These are phyloP conservation scores for Ustilago shanxiensis DNA, from an alignment of 1,284 basidiomycete genomes.

Conservation along the genomic window DNA sequence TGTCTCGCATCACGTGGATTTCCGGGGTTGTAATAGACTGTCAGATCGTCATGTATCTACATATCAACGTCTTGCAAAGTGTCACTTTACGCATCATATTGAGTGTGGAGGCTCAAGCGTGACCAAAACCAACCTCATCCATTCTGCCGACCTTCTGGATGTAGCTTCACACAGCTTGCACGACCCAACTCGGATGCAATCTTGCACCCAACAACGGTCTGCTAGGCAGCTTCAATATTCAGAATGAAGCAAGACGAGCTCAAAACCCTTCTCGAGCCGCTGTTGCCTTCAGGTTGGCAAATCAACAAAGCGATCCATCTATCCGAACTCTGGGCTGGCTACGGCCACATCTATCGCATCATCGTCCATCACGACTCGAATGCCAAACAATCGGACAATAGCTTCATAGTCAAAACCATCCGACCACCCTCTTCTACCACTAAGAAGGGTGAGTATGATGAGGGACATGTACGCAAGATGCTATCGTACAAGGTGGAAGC, in stretches of 20 bases:
- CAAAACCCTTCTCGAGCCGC: slow-evolving; percentile 1
- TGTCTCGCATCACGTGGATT: slow-evolving; percentile 15
- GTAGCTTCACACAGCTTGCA: background rate
- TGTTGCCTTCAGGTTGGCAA: slow-evolving; percentile 16
- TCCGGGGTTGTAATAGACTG: background rate
- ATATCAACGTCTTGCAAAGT: too few species aligned
- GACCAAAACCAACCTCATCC: background rate
- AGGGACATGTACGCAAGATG: slow-evolving; percentile 50
- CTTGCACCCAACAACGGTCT: too few species aligned
- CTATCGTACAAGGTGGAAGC: slow-evolving; percentile 48
- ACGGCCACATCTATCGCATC: slow-evolving; percentile 46
- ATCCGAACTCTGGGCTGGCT: slow-evolving; percentile 47
- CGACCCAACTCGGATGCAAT: background rate
- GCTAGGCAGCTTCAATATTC: too few species aligned
- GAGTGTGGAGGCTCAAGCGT: slow-evolving; percentile 3
- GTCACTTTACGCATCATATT: slow-evolving; percentile 16
- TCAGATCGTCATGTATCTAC: background rate
- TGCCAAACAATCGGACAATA: slow-evolving; percentile 1
- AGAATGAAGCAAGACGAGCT: slow-evolving; percentile 20
- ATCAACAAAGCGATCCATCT: slow-evolving; percentile 23
- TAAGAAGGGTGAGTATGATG: slow-evolving; percentile 21
- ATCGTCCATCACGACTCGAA: slow-evolving; percentile 3
- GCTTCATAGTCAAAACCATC: slow-evolving; percentile 43
- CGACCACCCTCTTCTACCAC: slow-evolving; percentile 10
- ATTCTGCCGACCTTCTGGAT: background rate